Evolutionary conservation across 2,329 filamentous ascomycete species (phyloP).

Genomic region (Corynespora cassiicola): DNA sequence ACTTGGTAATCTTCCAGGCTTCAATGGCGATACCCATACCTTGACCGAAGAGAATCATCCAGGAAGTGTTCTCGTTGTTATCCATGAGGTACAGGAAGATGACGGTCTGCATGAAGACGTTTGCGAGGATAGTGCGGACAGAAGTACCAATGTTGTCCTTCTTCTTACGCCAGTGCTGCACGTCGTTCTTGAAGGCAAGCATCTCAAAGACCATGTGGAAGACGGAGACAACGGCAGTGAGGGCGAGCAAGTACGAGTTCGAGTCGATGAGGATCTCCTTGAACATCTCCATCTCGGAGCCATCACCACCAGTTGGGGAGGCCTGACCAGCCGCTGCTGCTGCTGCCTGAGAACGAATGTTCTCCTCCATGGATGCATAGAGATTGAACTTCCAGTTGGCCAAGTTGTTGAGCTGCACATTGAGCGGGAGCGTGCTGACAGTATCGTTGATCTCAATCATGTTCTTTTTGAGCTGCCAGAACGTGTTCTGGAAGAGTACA

Average conservation of each 20-base stretch:
- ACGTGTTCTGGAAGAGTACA: slow-evolving; percentile 90
- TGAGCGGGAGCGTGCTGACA: slow-evolving; percentile 79
- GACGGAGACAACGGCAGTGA: slow-evolving; percentile 84
- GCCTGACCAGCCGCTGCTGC: slow-evolving; percentile 76
- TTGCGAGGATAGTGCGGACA: slow-evolving; percentile 92
- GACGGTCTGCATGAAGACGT: slow-evolving; percentile 95
- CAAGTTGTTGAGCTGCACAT: slow-evolving; percentile 83
- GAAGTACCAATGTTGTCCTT: slow-evolving; percentile 98
- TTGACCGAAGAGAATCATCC: slow-evolving; percentile 97
- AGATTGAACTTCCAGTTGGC: slow-evolving; percentile 88
- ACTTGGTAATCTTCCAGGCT: slow-evolving; percentile 95
- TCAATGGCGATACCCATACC: slow-evolving; percentile 81
- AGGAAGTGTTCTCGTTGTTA: slow-evolving; percentile 96
- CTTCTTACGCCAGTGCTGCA: slow-evolving; percentile 98
- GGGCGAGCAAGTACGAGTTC: slow-evolving; percentile 85
- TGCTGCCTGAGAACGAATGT: slow-evolving; percentile 80
- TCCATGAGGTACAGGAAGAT: slow-evolving; percentile 98
- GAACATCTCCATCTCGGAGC: slow-evolving; percentile 94
- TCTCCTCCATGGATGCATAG: slow-evolving; percentile 83
- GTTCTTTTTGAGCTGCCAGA: slow-evolving; percentile 92
- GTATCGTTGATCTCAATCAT: slow-evolving; percentile 94
- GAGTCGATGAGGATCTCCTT: slow-evolving; percentile 95
- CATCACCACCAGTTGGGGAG: slow-evolving; percentile 81
- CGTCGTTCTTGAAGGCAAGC: slow-evolving; percentile 96
- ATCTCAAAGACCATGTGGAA: slow-evolving; percentile 95